A percentile compares a stretch with the other conserved stretches of the same genome.
phyloP scores from a whole-genome alignment of 352 stramenopile species.

The Globisporangium abappressorium region DNA sequence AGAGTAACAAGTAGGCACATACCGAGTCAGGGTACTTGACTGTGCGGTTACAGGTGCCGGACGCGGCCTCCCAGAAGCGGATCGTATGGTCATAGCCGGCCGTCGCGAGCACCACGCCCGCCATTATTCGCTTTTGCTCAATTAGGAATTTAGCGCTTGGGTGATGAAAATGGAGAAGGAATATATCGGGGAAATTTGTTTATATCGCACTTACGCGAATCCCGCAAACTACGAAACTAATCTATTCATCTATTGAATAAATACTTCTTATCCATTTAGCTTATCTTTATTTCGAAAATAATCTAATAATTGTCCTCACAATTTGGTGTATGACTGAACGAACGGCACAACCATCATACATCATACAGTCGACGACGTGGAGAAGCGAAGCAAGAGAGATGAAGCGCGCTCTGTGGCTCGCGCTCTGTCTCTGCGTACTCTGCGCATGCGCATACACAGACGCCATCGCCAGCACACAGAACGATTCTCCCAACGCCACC shows the following conservation, averaged over 20 bases:
- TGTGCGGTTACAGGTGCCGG: conserved; percentile 93
- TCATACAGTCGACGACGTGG: no score
- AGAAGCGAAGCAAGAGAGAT: conserved; percentile 9
- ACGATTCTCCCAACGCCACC: background rate
- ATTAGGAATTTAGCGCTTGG: background rate
- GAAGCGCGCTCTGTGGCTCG: conserved; percentile 8
- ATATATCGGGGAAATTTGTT: no score
- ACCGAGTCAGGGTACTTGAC: conserved; percentile 95
- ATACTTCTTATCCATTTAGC: background rate
- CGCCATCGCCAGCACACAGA: background rate
- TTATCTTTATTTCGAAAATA: background rate
- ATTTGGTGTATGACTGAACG: background rate
- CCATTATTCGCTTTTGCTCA: conserved; percentile 43
- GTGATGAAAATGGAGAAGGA: background rate
- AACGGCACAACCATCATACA: background rate
- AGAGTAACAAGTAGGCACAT: conserved; percentile 11
- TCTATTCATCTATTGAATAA: background rate
- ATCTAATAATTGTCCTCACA: no score
- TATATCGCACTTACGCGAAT: no score
- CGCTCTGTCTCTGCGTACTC: conserved; percentile 17
- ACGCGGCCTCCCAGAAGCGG: conserved; percentile 97
- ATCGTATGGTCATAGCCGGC: conserved; percentile 98
- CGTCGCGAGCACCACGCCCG: conserved; percentile 94
- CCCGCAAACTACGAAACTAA: background rate
- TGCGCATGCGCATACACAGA: conserved; percentile 13